Conservation (phyloP, 441 rosid genomes). For the Adansonia rubrostipa region DNA sequence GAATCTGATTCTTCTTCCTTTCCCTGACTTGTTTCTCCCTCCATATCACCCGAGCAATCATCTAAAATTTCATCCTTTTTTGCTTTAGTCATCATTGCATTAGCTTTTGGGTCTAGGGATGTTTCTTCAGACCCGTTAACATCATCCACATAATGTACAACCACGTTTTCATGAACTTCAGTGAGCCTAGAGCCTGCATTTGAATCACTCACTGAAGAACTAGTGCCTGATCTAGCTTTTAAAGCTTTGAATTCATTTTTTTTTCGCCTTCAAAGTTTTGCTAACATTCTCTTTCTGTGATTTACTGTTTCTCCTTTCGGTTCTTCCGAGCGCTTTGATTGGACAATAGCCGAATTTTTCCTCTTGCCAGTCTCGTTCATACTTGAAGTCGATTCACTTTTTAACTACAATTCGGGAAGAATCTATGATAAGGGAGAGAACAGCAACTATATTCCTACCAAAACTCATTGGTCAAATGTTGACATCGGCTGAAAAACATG, state of each 20-base stretch:
- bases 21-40: slow-evolving; percentile 43
- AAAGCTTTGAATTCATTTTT: slow-evolving; percentile 44
- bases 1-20: slow-evolving; percentile 55
- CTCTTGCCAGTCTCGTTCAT: slow-evolving; percentile 63
- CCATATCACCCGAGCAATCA: slow-evolving; percentile 49
- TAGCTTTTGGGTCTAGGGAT: slow-evolving; percentile 39
- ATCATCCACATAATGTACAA: slow-evolving; percentile 61
- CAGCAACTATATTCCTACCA: slow-evolving; percentile 6
- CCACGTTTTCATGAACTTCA: slow-evolving; percentile 57
- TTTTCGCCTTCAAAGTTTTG: slow-evolving; percentile 41
- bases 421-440: slow-evolving; percentile 22
- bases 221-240: slow-evolving; percentile 39
- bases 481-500: not conserved
- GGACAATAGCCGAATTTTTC: slow-evolving; percentile 43
- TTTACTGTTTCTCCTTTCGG: slow-evolving; percentile 45
- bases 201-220: slow-evolving; percentile 47
- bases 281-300: slow-evolving; percentile 37
- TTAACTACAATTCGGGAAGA: slow-evolving; percentile 31
- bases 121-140: slow-evolving; percentile 53
- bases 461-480: not conserved
- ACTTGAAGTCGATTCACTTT: slow-evolving; percentile 27
- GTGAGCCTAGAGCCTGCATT: slow-evolving; percentile 50
- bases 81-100: slow-evolving; percentile 26
- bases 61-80: slow-evolving; percentile 41
- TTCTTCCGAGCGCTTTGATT: slow-evolving; percentile 47